A percentile compares a stretch with the other conserved stretches of the same genome.
phyloP scores from a whole-genome alignment of 129 eudicot species.

The Oenanthe sinensis region DNA sequence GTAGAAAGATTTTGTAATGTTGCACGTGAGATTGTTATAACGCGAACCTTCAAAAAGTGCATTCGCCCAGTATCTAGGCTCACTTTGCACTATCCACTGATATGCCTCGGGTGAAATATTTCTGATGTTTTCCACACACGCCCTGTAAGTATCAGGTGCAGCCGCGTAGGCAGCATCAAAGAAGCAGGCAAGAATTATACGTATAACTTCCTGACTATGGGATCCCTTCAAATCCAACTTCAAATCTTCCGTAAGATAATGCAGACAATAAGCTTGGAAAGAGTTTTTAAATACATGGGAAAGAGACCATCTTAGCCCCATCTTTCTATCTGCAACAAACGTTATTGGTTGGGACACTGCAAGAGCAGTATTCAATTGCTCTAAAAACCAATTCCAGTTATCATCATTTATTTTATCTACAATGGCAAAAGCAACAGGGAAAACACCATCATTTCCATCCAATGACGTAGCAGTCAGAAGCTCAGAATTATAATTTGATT shows the following conservation, averaged over 20 bases:
- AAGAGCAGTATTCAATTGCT: slow-evolving; percentile 5
- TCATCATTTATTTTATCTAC: slow-evolving; percentile 15
- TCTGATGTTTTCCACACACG: slow-evolving; percentile 5
- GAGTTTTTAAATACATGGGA: slow-evolving; percentile 7
- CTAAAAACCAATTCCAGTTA: slow-evolving; percentile 20
- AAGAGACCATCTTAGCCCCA: slow-evolving; percentile 11
- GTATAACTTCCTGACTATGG: background rate
- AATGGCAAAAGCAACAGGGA: slow-evolving; percentile 20
- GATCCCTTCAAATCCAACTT: slow-evolving; percentile 10
- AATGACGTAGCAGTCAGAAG: slow-evolving; percentile 13
- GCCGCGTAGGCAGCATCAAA: slow-evolving; percentile 16
- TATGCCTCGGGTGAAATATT: slow-evolving; percentile 17
- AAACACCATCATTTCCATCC: slow-evolving; percentile 22
- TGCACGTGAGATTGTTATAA: slow-evolving; percentile 13
- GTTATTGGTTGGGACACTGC: slow-evolving; percentile 11
- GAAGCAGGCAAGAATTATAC: background rate
- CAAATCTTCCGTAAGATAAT: slow-evolving; percentile 15
- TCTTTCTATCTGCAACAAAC: slow-evolving; percentile 10
- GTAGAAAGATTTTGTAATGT: slow-evolving; percentile 8
- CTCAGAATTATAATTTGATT: slow-evolving; percentile 14
- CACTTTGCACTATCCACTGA: slow-evolving; percentile 15
- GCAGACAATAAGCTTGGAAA: slow-evolving; percentile 12
- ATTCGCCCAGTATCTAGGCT: slow-evolving; percentile 16
- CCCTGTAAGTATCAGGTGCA: slow-evolving; percentile 1
- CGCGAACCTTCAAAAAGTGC: slow-evolving; percentile 13